These are phyloP conservation scores for Diplogelasinospora grovesii DNA, from an alignment of 495 filamentous ascomycete genomes.

Conservation along the genomic window DNA sequence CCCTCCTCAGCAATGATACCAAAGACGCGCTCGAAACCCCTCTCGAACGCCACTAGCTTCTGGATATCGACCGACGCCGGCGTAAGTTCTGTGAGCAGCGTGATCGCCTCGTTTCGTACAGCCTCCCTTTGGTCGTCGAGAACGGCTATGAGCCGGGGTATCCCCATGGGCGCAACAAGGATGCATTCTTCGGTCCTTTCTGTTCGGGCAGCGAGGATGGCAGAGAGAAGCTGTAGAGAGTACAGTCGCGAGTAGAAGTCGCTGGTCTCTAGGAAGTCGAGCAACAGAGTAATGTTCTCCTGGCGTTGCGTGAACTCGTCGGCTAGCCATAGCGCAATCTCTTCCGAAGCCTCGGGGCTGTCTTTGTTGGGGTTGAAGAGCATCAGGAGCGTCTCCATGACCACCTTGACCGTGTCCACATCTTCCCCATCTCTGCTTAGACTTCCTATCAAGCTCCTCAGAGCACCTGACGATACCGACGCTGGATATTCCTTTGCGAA, in stretches of 20 bases:
- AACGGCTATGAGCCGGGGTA: conserved; percentile 74
- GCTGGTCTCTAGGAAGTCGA: conserved; percentile 77
- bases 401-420: conserved; percentile 91
- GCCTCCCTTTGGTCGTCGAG: conserved; percentile 84
- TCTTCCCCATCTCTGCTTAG: conserved; percentile 85
- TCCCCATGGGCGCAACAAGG: conserved; percentile 78
- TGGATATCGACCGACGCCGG: conserved; percentile 60
- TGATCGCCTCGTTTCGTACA: conserved; percentile 66
- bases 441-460: conserved; percentile 78
- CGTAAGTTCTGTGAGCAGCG: conserved; percentile 45
- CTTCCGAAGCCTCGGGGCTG: conserved; percentile 87
- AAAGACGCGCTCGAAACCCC: conserved; percentile 84
- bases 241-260: conserved; percentile 95
- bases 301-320: conserved; percentile 98
- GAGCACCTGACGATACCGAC: conserved; percentile 85
- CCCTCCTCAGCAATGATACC: conserved; percentile 76
- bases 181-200: conserved; percentile 96
- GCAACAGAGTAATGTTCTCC: conserved; percentile 90
- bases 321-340: conserved; percentile 93
- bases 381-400: conserved; percentile 90
- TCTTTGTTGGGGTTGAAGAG: conserved; percentile 62
- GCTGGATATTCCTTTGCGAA: conserved; percentile 96
- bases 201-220: conserved; percentile 77
- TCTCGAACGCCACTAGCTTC: conserved; percentile 91
- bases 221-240: conserved; percentile 80